These are phyloP conservation scores for Globisporangium uncinulatum DNA, from an alignment of 352 stramenopile species.

Conservation along the genomic window DNA sequence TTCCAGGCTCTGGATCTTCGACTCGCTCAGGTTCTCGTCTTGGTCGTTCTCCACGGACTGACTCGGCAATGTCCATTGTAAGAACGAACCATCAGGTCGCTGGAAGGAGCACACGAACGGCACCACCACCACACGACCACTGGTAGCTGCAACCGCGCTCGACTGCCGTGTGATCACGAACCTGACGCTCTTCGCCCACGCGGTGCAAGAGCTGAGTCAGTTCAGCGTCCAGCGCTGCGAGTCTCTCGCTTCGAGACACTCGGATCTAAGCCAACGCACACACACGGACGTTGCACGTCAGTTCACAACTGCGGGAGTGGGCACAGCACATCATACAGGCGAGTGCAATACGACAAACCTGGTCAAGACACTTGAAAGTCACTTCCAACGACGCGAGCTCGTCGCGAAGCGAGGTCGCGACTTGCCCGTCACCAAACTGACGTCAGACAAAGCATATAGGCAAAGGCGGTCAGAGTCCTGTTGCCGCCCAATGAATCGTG, in stretches of 20 bases:
- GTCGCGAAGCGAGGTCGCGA: slow-evolving; percentile 20
- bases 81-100: too few relatives aligned
- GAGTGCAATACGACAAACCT: slow-evolving; percentile 10
- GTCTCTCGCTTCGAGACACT: not conserved
- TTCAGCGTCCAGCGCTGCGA: slow-evolving; percentile 2
- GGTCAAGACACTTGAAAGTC: slow-evolving; percentile 33
- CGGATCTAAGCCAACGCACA: slow-evolving; percentile 10
- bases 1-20: slow-evolving; percentile 6
- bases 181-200: not conserved
- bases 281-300: not conserved
- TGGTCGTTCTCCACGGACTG: not conserved
- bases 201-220: not conserved
- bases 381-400: slow-evolving; percentile 27
- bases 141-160: too few relatives aligned
- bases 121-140: too few relatives aligned
- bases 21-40: slow-evolving; percentile 10
- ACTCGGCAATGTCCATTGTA: too few relatives aligned
- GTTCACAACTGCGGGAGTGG: too few relatives aligned
- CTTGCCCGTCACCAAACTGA: slow-evolving; percentile 6
- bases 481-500: too few relatives aligned
- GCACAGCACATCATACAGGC: too few relatives aligned
- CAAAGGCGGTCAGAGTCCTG: not conserved
- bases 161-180: not conserved
- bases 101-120: too few relatives aligned
- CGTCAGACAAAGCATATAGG: slow-evolving; percentile 2